phyloP scores from a whole-genome alignment of 2,329 filamentous ascomycete species.

The Penicillium olsonii region DNA sequence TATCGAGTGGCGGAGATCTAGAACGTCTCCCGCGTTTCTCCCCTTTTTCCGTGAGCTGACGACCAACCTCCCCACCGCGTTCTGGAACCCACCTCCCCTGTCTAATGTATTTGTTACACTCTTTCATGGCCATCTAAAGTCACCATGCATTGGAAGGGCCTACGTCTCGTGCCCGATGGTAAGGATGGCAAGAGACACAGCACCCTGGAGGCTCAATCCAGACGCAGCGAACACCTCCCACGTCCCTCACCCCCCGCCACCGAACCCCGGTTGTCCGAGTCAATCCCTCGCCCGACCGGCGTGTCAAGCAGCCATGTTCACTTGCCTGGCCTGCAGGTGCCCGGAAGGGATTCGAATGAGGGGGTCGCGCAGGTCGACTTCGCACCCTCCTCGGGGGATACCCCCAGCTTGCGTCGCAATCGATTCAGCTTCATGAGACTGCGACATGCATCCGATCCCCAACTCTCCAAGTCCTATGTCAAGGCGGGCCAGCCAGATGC shows the following conservation, averaged over 20 bases:
- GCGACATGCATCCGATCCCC: slow-evolving; percentile 89
- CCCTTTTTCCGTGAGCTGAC: slow-evolving; percentile 28
- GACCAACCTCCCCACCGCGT: slow-evolving; percentile 25
- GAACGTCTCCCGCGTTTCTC: slow-evolving; percentile 21
- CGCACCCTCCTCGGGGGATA: slow-evolving; percentile 20
- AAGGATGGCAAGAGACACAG: slow-evolving; percentile 39
- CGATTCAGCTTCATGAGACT: slow-evolving; percentile 74
- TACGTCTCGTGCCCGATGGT: slow-evolving; percentile 32
- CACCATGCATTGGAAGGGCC: slow-evolving; percentile 44
- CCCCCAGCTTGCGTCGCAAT: slow-evolving; percentile 38
- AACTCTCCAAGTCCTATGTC: slow-evolving; percentile 74
- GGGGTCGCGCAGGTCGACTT: slow-evolving; percentile 17
- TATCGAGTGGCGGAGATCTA: slow-evolving; percentile 7
- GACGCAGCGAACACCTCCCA: slow-evolving; percentile 41
- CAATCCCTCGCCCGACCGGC: slow-evolving; percentile 31
- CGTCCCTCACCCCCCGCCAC: slow-evolving; percentile 33
- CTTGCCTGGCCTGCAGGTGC: slow-evolving; percentile 12
- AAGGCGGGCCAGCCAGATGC: slow-evolving; percentile 60
- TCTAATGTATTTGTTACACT: not conserved
- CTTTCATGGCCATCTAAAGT: slow-evolving; percentile 6
- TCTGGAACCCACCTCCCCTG: slow-evolving; percentile 22
- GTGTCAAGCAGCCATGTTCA: slow-evolving; percentile 15
- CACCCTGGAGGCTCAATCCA: slow-evolving; percentile 30
- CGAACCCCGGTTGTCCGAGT: slow-evolving; percentile 38
- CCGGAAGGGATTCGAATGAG: slow-evolving; percentile 18